Conservation (phyloP, 2,329 filamentous ascomycete species). For the Exserohilum turcica region DNA sequence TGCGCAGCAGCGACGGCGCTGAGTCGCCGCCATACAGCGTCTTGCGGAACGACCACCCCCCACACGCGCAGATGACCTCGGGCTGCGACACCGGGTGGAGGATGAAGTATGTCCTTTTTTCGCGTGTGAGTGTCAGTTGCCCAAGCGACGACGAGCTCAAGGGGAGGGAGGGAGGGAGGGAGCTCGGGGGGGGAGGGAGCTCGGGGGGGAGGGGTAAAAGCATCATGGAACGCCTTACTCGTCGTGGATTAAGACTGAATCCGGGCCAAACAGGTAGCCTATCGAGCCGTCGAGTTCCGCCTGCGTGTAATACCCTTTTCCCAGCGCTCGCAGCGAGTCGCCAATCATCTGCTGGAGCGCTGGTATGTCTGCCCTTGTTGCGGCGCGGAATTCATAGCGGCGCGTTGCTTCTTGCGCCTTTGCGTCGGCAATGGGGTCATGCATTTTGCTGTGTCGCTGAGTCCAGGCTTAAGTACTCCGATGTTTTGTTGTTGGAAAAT, state of each 20-base stretch:
- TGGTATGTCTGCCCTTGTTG: conserved; percentile 38
- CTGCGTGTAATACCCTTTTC: conserved; percentile 36
- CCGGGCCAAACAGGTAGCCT: conserved; percentile 44
- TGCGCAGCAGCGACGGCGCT: conserved; percentile 35
- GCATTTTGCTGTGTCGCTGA: too few relatives aligned
- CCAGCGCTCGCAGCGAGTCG: conserved; percentile 35
- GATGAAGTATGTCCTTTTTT: conserved; percentile 43
- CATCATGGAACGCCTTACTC: conserved; percentile 22
- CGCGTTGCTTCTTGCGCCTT: conserved; percentile 44
- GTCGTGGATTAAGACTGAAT: conserved; percentile 41
- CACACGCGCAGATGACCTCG: conserved; percentile 38
- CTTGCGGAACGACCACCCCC: conserved; percentile 44
- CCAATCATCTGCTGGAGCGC: conserved; percentile 38
- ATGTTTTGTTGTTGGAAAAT: background rate
- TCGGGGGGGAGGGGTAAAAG: too few relatives aligned
- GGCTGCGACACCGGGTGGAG: conserved; percentile 32
- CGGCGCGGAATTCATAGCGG: conserved; percentile 35
- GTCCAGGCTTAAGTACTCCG: too few relatives aligned
- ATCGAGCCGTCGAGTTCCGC: conserved; percentile 46
- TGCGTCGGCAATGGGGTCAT: conserved; percentile 37
- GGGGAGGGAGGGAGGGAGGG: background rate
- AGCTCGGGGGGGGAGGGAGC: background rate
- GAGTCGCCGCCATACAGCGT: conserved; percentile 45
- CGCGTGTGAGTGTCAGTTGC: too few relatives aligned
- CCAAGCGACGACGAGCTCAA: too few relatives aligned